phyloP scores from a whole-genome alignment of 441 rosid genomes.

The Aquilaria agallochum region DNA sequence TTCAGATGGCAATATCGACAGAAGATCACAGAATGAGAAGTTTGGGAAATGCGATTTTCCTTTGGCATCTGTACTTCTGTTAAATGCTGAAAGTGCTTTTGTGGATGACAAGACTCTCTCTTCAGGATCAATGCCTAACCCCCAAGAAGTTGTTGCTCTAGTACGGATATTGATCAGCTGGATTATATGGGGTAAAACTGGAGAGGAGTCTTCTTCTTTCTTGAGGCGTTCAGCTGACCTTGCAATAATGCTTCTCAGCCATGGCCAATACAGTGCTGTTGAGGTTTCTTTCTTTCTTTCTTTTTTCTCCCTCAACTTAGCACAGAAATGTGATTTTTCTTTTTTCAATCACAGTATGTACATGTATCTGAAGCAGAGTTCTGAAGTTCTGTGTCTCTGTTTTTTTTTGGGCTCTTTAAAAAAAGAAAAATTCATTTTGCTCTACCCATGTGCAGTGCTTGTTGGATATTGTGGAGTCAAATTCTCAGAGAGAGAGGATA shows the following conservation, averaged over 20 bases:
- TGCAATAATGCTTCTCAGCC: slow-evolving; percentile 67
- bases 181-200: slow-evolving; percentile 76
- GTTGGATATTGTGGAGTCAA: slow-evolving; percentile 72
- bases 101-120: slow-evolving; percentile 27
- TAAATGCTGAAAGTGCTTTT: slow-evolving; percentile 34
- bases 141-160: slow-evolving; percentile 48
- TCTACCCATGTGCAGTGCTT: slow-evolving; percentile 40
- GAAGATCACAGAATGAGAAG: slow-evolving; percentile 77
- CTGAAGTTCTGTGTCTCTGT: slow-evolving; percentile 18
- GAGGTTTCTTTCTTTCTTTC: slow-evolving; percentile 50
- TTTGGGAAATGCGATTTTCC: slow-evolving; percentile 88
- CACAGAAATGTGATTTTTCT: background rate
- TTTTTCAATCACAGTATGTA: background rate
- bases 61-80: slow-evolving; percentile 64
- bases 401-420: background rate
- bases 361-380: background rate
- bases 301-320: slow-evolving; percentile 2
- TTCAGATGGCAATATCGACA: slow-evolving; percentile 62
- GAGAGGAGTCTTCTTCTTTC: slow-evolving; percentile 65
- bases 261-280: slow-evolving; percentile 87
- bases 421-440: no score
- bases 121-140: slow-evolving; percentile 50
- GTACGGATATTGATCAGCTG: slow-evolving; percentile 71
- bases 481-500: slow-evolving; percentile 61
- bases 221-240: slow-evolving; percentile 73